Percentiles rank a stretch among this genome's conserved stretches.
phyloP scores from a whole-genome alignment of 108 stramenopile species.

The Bacterosira constricta region DNA sequence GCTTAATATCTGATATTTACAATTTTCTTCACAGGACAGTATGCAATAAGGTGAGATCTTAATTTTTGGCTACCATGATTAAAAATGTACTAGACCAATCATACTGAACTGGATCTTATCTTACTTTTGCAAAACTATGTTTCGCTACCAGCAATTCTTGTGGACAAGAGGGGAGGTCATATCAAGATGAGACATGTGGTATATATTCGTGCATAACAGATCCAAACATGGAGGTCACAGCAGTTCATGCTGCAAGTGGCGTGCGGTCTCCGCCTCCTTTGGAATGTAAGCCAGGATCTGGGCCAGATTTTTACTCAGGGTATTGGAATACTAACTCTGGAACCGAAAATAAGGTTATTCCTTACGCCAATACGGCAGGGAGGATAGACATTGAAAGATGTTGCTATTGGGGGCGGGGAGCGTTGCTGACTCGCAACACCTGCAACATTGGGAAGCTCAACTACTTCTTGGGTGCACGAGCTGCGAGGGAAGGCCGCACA shows the following conservation, averaged over 20 bases:
- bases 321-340: conserved; percentile 6
- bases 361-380: conserved; percentile 4
- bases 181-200: conserved; percentile 35
- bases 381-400: conserved; percentile 42
- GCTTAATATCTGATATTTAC: no score
- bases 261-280: conserved; percentile 4
- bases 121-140: neutral
- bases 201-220: neutral
- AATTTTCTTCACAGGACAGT: no score
- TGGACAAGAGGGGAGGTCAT: conserved; percentile 43
- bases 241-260: neutral
- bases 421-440: conserved; percentile 18
- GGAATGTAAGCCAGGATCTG: neutral
- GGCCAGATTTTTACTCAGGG: conserved; percentile 1
- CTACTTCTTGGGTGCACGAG: conserved; percentile 30
- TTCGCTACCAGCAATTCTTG: conserved; percentile 5
- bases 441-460: conserved; percentile 43
- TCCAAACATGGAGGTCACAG: conserved; percentile 1
- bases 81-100: neutral
- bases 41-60: no score
- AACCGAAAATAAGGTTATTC: neutral
- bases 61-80: neutral
- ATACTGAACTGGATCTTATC: no score
- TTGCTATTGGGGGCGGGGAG: conserved; percentile 48
- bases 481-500: conserved; percentile 26